A percentile compares a stretch with the other conserved stretches of the same genome.
Conservation (phyloP, 2,329 filamentous ascomycete genomes). For the Botrytis aclada region DNA sequence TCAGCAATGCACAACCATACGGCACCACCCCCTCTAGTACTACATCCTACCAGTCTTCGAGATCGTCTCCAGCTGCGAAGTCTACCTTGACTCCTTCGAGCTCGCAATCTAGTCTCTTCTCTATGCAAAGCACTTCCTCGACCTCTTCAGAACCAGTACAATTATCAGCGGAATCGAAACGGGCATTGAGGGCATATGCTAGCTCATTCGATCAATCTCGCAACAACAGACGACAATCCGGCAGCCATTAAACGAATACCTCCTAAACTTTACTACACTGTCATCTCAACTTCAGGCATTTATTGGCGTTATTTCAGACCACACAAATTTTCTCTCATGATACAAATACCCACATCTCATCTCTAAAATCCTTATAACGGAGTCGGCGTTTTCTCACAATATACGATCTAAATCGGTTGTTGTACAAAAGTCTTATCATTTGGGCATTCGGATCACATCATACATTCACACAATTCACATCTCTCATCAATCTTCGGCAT, state of each 20-base stretch:
- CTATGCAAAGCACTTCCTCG: slow-evolving; percentile 63
- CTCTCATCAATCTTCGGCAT: slow-evolving; percentile 12
- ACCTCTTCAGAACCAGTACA: slow-evolving; percentile 50
- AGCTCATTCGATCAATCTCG: slow-evolving; percentile 75
- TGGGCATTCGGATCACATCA: slow-evolving; percentile 11
- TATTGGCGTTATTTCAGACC: slow-evolving; percentile 27
- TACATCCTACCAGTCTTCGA: slow-evolving; percentile 47
- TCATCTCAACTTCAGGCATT: slow-evolving; percentile 26
- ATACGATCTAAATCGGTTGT: slow-evolving; percentile 27
- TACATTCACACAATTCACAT: slow-evolving; percentile 7
- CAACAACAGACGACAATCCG: slow-evolving; percentile 36
- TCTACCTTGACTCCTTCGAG: slow-evolving; percentile 65
- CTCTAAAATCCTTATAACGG: slow-evolving; percentile 27
- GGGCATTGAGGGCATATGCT: slow-evolving; percentile 80
- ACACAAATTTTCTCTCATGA: slow-evolving; percentile 28
- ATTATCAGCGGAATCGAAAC: slow-evolving; percentile 72
- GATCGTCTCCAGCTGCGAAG: slow-evolving; percentile 41
- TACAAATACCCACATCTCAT: slow-evolving; percentile 31
- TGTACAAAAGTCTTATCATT: slow-evolving; percentile 36
- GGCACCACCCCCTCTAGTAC: slow-evolving; percentile 45
- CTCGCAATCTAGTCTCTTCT: slow-evolving; percentile 81
- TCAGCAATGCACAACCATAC: slow-evolving; percentile 60
- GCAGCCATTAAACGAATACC: slow-evolving; percentile 28
- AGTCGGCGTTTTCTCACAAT: slow-evolving; percentile 33
- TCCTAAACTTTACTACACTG: slow-evolving; percentile 17